Base-by-base conservation (phyloP, 257 asterid genomes). In the Dorcoceras hygrometricum region DNA sequence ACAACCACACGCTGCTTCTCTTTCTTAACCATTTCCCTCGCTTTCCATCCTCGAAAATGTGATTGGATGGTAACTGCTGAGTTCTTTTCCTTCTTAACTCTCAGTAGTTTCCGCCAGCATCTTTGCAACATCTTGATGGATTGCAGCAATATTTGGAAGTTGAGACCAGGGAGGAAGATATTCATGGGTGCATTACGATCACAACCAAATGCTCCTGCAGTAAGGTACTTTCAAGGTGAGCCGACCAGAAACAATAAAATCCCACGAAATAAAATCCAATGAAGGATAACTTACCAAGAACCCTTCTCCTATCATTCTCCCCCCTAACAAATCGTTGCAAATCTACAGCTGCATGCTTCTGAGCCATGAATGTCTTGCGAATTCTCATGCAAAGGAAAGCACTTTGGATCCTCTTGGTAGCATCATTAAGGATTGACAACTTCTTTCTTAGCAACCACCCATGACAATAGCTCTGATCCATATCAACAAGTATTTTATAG, bases 251-350 rank as follows among this genome's bases (percentile, higher is more conserved):
- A 66, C 29, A 70, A 74, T 62, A 32, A 14, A 28, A 28, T 46
- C 18, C 18, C 50, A 31, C 27, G 27, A 28, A 62, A 51, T 57
- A 65, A 39, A 34, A 63, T 55, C 55, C 46, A 65, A 5, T 25
- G 22, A 54, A 58, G 55, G 43, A 68, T 16, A 70, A 46, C 18
- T 59, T 72, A 87, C 97, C 95, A 62, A 83, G 63, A 78, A 84
- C 80, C 79, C 89, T 80, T 79, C 81, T 89, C 82, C 96, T 82
- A 63, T 81, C 73, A 65, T 50, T 79, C 66, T 80, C 81, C 25
- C 96, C 97, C 80, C 96, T 82, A 53, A 87, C 70, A 73, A 83
- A 82, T 59, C 86, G 63, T 79, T 92, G 98, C 23, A 92, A 78
- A 34, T 79, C 86, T 71, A 57, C 57, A 54, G 87, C 88, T 57